Evolutionary conservation across 2,329 filamentous ascomycete species (phyloP), one percentile per base, ranked within the genome.

Genomic region (Mycosphaerelloides madeirae): DNA sequence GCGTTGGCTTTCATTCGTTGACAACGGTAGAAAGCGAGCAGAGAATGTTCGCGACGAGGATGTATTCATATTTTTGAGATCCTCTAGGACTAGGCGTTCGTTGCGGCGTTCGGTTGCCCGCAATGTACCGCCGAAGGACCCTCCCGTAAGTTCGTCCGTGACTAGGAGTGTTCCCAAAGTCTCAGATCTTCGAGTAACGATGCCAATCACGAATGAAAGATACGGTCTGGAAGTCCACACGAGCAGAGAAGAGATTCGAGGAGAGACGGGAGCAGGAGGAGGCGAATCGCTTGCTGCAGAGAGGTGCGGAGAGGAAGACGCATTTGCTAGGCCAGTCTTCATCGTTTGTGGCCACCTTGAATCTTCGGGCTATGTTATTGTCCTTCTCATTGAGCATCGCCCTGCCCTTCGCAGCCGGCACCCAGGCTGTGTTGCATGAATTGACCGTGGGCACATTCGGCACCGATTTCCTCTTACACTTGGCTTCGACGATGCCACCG

Each of bases 41-140:
- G 90, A 66, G 87, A 95, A 58, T 89, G 95, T 68, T 96, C 90
- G 90, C 96, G 89, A 61, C 90, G 96, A 64, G 88, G 88, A 37
- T 84, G 86, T 62, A 96, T 90, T 63, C 84, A 96, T 58, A 75
- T 85, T 55, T n/a, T n/a, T n/a, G 82, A 95, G 60, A 74, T 76
- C 54, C 85, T 88, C 68, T 75, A 79, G 36, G 75, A 85, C 48
- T 81, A 81, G 52, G 81, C 87, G 49, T 72, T 87, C 42, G 83
- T 89, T 49, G 83, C 87, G 64, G 83, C 78, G 49, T 78, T 75
- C 64, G 82, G 37, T 33, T 50, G 44, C 32, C 43, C 48, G 8
- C 9, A 15, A 13, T 50, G 48, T 28, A 19, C 25, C 14, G 22
- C 15, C 22, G 20, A 29, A 18, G 37, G 19, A 8, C 9, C n/a